Evolutionary conservation across 2,329 filamentous ascomycete species (phyloP), one percentile per base, ranked within the genome.

Genomic region (Lachnellula hyalina): DNA sequence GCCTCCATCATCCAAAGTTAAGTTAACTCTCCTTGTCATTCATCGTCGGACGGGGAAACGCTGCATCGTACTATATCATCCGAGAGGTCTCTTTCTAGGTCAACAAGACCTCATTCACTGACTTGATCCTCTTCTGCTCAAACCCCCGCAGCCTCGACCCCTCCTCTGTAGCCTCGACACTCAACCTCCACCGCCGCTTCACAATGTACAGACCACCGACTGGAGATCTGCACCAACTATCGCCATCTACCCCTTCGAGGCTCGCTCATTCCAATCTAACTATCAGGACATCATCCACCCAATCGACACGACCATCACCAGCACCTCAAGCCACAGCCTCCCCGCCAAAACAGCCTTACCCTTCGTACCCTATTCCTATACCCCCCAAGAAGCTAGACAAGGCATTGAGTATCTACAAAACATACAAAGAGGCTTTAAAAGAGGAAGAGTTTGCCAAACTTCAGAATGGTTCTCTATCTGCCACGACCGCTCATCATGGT

Each of bases 331-430:
- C 38, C 46, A 36, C 50, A 21, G 47, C 49, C 6, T 58, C 61
- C 17, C 58, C 63, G 25, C 51, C 50, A 5, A 54, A 57, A 32
- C 40, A 19, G 21, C 49, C 55, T 5, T 49, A 51, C 3, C 57
- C 57, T 19, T 44, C 38, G 9, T 63, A 65, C 51, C 64, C 64
- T 14, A 57, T 63, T 21, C 46, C 58, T 12, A 67, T 68, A 23
- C 57, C 60, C 6, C 32, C 21, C 5, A 51, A 63, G 4, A 67
- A 66, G 45, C 21, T 59, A 35, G 47, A 51, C 21, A 61, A 57
- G 41, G 65, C 66, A 12, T 42, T 61, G 28, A 47, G 59, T 36
- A 52, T 67, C 5, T 67, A 65, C 41, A 54, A 49, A 9, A 47
- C 51, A 21, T 64, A 64, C 28, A 36, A 51, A 8, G 14, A 25